Evolutionary conservation across 192 early-diverging fungal genomes (phyloP).

Genomic region (Coemansia sp.): DNA sequence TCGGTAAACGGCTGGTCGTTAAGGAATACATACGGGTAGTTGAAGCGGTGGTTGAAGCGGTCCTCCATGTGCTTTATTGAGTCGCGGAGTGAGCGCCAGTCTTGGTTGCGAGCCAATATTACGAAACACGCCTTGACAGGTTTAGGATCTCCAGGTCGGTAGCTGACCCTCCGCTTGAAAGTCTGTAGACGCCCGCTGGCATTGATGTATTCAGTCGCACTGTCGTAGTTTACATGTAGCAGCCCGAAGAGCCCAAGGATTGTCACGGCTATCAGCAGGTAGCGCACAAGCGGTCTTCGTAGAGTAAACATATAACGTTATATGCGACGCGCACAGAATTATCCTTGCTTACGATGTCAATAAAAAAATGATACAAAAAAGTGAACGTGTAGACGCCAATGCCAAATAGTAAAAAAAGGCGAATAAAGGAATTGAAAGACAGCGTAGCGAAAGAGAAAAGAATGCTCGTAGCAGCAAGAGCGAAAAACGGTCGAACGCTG

Average conservation of each 20-base stretch:
- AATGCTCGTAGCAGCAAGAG: background rate
- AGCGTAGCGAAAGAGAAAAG: constrained; percentile 2
- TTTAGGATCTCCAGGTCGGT: constrained; percentile 31
- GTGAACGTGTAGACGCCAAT: background rate
- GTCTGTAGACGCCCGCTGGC: constrained; percentile 15
- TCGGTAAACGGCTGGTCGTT: constrained; percentile 72
- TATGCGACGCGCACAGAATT: background rate
- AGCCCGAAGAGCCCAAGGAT: constrained; percentile 31
- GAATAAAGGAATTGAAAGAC: constrained; percentile 1
- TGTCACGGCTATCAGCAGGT: constrained; percentile 30
- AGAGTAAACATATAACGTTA: constrained; percentile 21
- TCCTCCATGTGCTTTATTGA: constrained; percentile 66
- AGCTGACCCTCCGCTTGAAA: constrained; percentile 32
- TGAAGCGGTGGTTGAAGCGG: constrained; percentile 72
- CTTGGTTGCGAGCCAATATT: constrained; percentile 70
- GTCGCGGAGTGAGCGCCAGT: constrained; percentile 60
- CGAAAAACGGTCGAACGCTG: background rate
- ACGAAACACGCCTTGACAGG: constrained; percentile 65
- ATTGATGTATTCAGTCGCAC: constrained; percentile 22
- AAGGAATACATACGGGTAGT: constrained; percentile 82
- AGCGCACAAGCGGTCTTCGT: constrained; percentile 42
- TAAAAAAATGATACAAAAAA: background rate
- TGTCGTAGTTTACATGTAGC: constrained; percentile 42
- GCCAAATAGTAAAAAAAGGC: background rate
- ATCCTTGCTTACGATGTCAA: background rate